Evolutionary conservation across 2,329 filamentous ascomycete species (phyloP).

Genomic region (Westerdykella ornata): DNA sequence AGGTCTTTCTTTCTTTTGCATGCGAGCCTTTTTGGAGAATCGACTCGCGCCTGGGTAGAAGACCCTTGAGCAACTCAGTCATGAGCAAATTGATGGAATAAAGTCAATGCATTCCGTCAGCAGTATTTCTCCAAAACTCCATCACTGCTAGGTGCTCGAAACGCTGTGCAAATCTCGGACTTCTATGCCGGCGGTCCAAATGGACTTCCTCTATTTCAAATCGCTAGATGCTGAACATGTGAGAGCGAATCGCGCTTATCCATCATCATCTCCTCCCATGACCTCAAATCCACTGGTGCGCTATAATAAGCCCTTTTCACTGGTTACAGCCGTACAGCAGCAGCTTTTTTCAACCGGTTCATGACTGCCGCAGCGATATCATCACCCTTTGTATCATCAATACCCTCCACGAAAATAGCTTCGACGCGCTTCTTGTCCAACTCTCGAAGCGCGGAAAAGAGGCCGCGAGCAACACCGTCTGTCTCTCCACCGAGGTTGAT

Average conservation of each 20-base stretch:
- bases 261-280: too few relatives aligned
- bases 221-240: not conserved
- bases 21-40: too few relatives aligned
- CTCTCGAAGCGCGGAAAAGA: slow-evolving; percentile 82
- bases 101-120: not conserved
- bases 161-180: too few relatives aligned
- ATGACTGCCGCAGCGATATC: slow-evolving; percentile 69
- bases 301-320: not conserved
- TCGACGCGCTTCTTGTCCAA: slow-evolving; percentile 74
- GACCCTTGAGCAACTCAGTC: not conserved
- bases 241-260: too few relatives aligned
- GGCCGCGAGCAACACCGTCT: slow-evolving; percentile 69
- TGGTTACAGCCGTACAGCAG: slow-evolving; percentile 25
- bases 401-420: slow-evolving; percentile 85
- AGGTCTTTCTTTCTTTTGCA: too few relatives aligned
- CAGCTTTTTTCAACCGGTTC: slow-evolving; percentile 47
- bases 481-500: slow-evolving; percentile 65
- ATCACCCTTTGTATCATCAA: slow-evolving; percentile 59
- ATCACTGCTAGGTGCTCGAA: too few relatives aligned
- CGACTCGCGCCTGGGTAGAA: too few relatives aligned
- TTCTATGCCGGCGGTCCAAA: too few relatives aligned
- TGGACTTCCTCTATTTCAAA: too few relatives aligned
- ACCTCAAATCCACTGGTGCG: too few relatives aligned
- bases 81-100: not conserved
- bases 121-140: not conserved